Evolutionary conservation across 805 yeast genomes (phyloP).

Genomic region (Naumovozyma baii): DNA sequence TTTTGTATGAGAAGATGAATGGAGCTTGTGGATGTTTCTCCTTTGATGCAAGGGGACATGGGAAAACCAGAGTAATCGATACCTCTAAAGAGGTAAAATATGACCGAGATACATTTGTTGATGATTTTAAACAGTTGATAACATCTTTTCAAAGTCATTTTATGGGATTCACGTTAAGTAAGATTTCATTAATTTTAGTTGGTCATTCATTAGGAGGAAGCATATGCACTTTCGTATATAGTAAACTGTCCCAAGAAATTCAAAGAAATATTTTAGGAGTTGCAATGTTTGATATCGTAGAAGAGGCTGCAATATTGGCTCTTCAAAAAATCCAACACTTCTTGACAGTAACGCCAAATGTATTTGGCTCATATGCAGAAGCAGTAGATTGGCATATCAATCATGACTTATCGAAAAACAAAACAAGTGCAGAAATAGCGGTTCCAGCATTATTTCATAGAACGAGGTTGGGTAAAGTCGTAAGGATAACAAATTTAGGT

Average conservation of each 20-base stretch:
- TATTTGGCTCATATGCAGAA: slow-evolving; percentile 40
- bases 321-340: slow-evolving; percentile 59
- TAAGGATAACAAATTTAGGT: slow-evolving; percentile 59
- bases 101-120: slow-evolving; percentile 41
- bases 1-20: slow-evolving; percentile 25
- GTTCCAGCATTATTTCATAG: slow-evolving; percentile 56
- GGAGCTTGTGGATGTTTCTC: slow-evolving; percentile 53
- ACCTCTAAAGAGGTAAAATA: slow-evolving; percentile 28
- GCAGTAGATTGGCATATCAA: slow-evolving; percentile 82
- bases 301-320: slow-evolving; percentile 77
- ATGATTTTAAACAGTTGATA: slow-evolving; percentile 49
- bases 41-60: slow-evolving; percentile 85
- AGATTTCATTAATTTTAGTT: slow-evolving; percentile 42
- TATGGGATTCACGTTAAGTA: slow-evolving; percentile 4
- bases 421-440: slow-evolving; percentile 59
- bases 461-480: slow-evolving; percentile 18
- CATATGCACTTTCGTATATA: slow-evolving; percentile 49
- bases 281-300: slow-evolving; percentile 82
- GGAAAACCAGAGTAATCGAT: slow-evolving; percentile 34
- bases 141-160: slow-evolving; percentile 27
- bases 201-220: slow-evolving; percentile 96
- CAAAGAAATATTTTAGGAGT: slow-evolving; percentile 47
- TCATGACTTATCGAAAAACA: slow-evolving; percentile 43
- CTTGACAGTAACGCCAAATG: slow-evolving; percentile 51
- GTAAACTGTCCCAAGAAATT: slow-evolving; percentile 13